Evolutionary conservation across 768 basidiomycete genomes (phyloP).

Genomic region (Chalciporus chontae): DNA sequence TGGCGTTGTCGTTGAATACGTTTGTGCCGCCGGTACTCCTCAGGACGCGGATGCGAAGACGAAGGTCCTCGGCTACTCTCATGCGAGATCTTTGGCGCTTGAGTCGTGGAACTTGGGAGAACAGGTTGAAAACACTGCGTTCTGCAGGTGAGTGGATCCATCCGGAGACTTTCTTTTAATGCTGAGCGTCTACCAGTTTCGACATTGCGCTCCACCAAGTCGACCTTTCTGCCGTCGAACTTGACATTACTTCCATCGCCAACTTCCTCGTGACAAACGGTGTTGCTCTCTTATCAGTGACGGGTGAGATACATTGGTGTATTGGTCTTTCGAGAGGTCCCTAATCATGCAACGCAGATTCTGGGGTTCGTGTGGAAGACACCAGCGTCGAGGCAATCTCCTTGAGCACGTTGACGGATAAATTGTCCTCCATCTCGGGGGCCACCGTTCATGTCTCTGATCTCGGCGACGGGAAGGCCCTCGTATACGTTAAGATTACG

Average conservation of each 20-base stretch:
- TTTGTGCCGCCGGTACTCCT: conserved; percentile 15
- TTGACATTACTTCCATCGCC: conserved; percentile 19
- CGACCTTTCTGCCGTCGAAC: conserved; percentile 18
- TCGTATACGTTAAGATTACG: conserved; percentile 14
- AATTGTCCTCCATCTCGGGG: conserved; percentile 12
- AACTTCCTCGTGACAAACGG: conserved; percentile 24
- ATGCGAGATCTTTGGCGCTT: conserved; percentile 16
- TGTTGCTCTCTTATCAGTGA: conserved; percentile 21
- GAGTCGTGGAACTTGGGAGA: conserved; percentile 18
- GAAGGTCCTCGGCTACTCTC: conserved; percentile 4
- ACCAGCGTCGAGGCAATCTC: conserved; percentile 13
- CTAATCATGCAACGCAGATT: conserved; percentile 7
- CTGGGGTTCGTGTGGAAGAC: conserved; percentile 14
- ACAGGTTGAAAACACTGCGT: background rate
- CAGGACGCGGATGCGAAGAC: conserved; percentile 25
- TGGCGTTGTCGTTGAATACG: conserved; percentile 16
- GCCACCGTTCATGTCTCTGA: conserved; percentile 11
- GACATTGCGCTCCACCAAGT: conserved; percentile 22
- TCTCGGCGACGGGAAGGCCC: conserved; percentile 7
- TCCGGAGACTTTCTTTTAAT: too few relatives aligned
- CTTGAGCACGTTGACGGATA: conserved; percentile 6
- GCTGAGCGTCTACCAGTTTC: conserved; percentile 5
- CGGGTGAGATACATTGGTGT: background rate
- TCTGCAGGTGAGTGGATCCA: background rate
- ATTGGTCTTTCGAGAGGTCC: too few relatives aligned